Base-by-base conservation (phyloP, 202 grass and related monocot genomes). In the Dendrocalamus latiflorus region DNA sequence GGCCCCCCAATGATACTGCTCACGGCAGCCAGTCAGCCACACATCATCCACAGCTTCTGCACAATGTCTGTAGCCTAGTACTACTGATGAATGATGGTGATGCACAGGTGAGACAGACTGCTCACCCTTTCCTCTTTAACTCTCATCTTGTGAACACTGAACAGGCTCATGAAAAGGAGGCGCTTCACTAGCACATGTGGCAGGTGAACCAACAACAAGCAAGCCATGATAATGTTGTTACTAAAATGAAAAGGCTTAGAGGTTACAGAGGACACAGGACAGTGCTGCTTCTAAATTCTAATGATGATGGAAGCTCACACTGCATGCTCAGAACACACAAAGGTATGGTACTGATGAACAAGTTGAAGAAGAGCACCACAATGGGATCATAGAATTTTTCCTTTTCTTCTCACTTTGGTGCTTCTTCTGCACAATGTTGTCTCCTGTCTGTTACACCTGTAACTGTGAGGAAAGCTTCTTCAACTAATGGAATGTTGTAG, bases 61-160 rank as follows among this genome's bases (percentile, higher is more conserved):
- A 41, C 38, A 9, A 41, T 8, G 38, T 8, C 38, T 9, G 38
- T 41, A 8, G 7, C 38, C 38, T 41, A 4, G 38, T 41, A 41
- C 7, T 41, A 9, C 8, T 9, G 38, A 41, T 41, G 38, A 41
- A 41, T 41, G 38, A 41, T 41, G 6, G 6, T 41, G 38, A 41
- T 41, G 6, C 6, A 41, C 8, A 9, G 38, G 38, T 8, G 6
- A 41, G 2, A 41, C 73, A 13, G 41, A 0, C 11, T 2, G 3
- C n/a, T 39, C 24, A 6, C 57, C 5, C 56, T 59, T 14, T 26
- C 24, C 56, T n/a, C 49, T 18, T 2, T 6, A 18, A 17, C 17
- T 21, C 56, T 4, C 56, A 22, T 54, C 70, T 69, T 70, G 64
- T 64, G 85, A 83, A 82, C 78, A 70, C 33, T 33, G 33, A 33